These are phyloP conservation scores for Apiospora phragmitis DNA, from an alignment of 2,329 filamentous ascomycete species.

Conservation along the genomic window DNA sequence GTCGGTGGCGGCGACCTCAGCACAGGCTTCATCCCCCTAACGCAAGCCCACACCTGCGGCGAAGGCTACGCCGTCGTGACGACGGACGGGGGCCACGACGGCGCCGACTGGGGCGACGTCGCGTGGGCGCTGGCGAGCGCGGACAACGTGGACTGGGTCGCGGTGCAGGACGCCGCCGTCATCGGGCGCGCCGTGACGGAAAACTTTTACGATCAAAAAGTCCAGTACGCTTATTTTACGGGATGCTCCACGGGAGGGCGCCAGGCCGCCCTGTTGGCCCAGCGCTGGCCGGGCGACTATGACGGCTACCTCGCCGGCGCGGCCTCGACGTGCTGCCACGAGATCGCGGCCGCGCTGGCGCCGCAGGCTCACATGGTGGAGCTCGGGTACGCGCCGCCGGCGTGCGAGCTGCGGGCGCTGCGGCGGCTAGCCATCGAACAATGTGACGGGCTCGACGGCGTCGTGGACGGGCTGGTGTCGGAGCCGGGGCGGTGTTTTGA, in stretches of 20 bases:
- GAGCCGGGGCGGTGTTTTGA: neutral
- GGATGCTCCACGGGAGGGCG: slow-evolving; percentile 9
- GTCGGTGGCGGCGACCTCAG: slow-evolving; percentile 8
- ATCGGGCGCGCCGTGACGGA: neutral
- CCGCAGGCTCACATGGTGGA: neutral
- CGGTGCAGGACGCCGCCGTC: slow-evolving; percentile 11
- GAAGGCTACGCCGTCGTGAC: slow-evolving; percentile 12
- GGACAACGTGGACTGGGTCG: slow-evolving; percentile 12
- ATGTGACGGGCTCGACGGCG: neutral
- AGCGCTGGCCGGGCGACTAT: slow-evolving; percentile 4
- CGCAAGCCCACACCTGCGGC: neutral
- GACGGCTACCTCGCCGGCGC: slow-evolving; percentile 7
- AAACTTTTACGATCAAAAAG: neutral
- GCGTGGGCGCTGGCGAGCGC: slow-evolving; percentile 3
- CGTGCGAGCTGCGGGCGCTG: neutral
- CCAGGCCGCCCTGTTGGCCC: slow-evolving; percentile 8
- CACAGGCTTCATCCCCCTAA: neutral
- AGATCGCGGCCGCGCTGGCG: neutral
- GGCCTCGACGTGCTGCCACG: neutral
- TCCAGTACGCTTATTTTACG: neutral
- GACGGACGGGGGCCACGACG: slow-evolving; percentile 5
- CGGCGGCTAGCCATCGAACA: neutral
- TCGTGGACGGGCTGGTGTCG: neutral
- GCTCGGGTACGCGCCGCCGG: neutral
- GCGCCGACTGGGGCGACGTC: neutral